Percentiles rank a stretch among this genome's conserved stretches.
These are phyloP conservation scores for Globisporangium acanthophoron DNA, from an alignment of 352 stramenopile genomes.

Conservation along the genomic window DNA sequence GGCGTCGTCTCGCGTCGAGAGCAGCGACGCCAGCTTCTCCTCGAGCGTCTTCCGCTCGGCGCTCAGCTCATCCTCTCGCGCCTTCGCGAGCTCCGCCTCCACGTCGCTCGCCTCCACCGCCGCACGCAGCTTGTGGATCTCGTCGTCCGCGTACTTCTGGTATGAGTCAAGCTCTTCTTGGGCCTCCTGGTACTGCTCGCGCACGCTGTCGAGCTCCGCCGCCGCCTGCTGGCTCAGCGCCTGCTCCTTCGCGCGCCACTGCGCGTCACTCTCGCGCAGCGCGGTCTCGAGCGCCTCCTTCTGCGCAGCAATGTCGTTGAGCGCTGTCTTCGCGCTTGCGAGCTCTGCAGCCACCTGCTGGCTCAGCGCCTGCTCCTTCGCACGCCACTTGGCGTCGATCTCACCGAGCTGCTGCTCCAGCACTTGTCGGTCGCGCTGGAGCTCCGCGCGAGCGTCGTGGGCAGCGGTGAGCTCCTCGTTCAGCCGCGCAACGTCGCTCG, in stretches of 20 bases:
- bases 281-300: slow-evolving; percentile 26
- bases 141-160: slow-evolving; percentile 41
- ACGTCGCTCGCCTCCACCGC: slow-evolving; percentile 30
- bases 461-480: slow-evolving; percentile 1
- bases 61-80: slow-evolving; percentile 23
- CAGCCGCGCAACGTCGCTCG: neutral
- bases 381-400: slow-evolving; percentile 7
- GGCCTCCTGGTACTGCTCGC: slow-evolving; percentile 34
- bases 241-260: slow-evolving; percentile 34
- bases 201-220: slow-evolving; percentile 32
- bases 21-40: slow-evolving; percentile 24
- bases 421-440: neutral
- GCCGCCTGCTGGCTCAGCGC: slow-evolving; percentile 21
- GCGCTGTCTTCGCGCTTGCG: slow-evolving; percentile 13
- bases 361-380: slow-evolving; percentile 5
- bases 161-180: slow-evolving; percentile 47
- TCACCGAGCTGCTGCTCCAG: slow-evolving; percentile 11
- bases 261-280: slow-evolving; percentile 17
- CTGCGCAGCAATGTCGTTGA: slow-evolving; percentile 18
- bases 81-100: slow-evolving; percentile 26
- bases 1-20: slow-evolving; percentile 17
- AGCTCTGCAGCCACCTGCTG: slow-evolving; percentile 17
- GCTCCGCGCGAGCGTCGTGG: slow-evolving; percentile 1
- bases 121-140: slow-evolving; percentile 42
- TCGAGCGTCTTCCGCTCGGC: slow-evolving; percentile 18